Evolutionary conservation across 2,329 filamentous ascomycete species (phyloP).

Genomic region (Neopestalotiopsis rosae): DNA sequence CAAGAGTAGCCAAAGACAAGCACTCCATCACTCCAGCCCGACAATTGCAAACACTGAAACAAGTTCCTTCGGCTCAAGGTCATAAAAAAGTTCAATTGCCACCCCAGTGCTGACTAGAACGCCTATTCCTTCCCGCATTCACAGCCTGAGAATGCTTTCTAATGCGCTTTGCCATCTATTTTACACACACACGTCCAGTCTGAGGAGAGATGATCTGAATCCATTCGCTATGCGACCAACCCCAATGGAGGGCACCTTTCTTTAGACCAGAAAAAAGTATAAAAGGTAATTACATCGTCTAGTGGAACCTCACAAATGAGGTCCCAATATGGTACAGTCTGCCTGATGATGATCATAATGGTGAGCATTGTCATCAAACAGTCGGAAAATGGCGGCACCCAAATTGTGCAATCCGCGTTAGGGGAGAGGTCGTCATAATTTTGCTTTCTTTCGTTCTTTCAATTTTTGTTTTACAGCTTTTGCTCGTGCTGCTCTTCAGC

Average conservation of each 20-base stretch:
- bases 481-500: conserved; percentile 15
- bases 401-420: background rate
- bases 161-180: conserved; percentile 54
- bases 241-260: conserved; percentile 22
- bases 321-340: conserved; percentile 35
- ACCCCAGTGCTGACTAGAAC: conserved; percentile 34
- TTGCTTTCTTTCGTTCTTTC: background rate
- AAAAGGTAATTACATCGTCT: conserved; percentile 25
- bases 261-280: conserved; percentile 25
- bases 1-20: too few species aligned
- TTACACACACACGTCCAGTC: conserved; percentile 51
- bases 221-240: conserved; percentile 47
- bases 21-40: too few species aligned
- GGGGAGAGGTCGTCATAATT: conserved; percentile 1
- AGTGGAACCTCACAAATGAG: conserved; percentile 23
- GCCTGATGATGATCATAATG: conserved; percentile 6
- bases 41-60: background rate
- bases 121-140: conserved; percentile 35
- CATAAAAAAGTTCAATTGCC: conserved; percentile 30
- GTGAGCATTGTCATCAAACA: background rate
- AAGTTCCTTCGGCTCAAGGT: background rate
- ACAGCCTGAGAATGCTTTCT: conserved; percentile 43
- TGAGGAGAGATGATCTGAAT: conserved; percentile 60
- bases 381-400: conserved; percentile 5
- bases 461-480: conserved; percentile 3